phyloP scores from a whole-genome alignment of 352 stramenopile genomes.

The Globisporangium rhizosaccharum region DNA sequence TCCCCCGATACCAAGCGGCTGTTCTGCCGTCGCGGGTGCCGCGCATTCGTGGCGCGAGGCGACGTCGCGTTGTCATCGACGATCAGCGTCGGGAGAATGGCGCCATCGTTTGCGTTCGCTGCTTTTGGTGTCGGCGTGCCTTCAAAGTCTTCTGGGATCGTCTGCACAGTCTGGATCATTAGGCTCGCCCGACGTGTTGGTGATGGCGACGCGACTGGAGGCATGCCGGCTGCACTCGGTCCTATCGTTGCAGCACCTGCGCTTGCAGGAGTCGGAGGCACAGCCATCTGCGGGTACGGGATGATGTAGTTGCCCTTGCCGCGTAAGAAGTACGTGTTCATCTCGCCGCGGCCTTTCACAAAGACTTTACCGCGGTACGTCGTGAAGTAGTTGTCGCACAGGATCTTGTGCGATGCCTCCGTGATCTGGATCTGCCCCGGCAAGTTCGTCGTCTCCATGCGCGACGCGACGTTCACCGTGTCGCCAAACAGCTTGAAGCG shows the following conservation, averaged over 20 bases:
- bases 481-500: conserved; percentile 88
- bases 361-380: conserved; percentile 69
- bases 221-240: neutral
- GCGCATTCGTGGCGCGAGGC: conserved; percentile 13
- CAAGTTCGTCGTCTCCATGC: conserved; percentile 83
- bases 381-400: conserved; percentile 69
- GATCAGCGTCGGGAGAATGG: neutral
- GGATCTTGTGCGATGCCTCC: conserved; percentile 50
- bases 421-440: conserved; percentile 81
- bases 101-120: neutral
- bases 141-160: conserved; percentile 15
- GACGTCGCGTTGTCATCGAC: neutral
- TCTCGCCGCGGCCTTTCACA: conserved; percentile 76
- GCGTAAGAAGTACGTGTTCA: conserved; percentile 80
- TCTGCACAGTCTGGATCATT: conserved; percentile 13
- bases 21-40: conserved; percentile 12
- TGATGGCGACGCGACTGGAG: neutral
- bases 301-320: conserved; percentile 57
- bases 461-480: conserved; percentile 81
- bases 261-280: neutral
- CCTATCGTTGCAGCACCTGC: neutral
- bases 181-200: conserved; percentile 4
- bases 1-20: neutral
- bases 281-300: conserved; percentile 24
- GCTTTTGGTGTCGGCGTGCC: conserved; percentile 2